These are phyloP conservation scores for Penicillium glabrum DNA, from an alignment of 2,329 filamentous ascomycete genomes.

Conservation along the genomic window DNA sequence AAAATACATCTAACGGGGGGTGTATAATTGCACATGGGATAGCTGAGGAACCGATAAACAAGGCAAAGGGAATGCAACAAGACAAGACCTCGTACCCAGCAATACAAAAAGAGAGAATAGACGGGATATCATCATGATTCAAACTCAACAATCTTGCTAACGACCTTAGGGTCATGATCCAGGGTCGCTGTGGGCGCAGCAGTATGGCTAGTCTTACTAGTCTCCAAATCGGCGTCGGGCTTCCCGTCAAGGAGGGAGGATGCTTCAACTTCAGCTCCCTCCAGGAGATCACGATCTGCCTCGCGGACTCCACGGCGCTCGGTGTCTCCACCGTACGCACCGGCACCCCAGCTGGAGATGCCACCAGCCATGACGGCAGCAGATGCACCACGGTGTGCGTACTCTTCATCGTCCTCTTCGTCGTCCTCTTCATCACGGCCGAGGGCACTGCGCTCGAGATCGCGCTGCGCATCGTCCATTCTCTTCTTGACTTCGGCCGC, in stretches of 20 bases:
- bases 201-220: slow-evolving; percentile 5
- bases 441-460: slow-evolving; percentile 79
- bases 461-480: slow-evolving; percentile 93
- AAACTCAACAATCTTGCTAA: slow-evolving; percentile 42
- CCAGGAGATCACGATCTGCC: slow-evolving; percentile 68
- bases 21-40: background rate
- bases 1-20: background rate
- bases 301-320: slow-evolving; percentile 65
- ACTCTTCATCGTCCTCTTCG: slow-evolving; percentile 68
- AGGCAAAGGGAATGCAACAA: slow-evolving; percentile 1
- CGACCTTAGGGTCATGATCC: slow-evolving; percentile 25
- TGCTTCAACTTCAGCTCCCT: slow-evolving; percentile 66
- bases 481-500: slow-evolving; percentile 86
- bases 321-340: slow-evolving; percentile 54
- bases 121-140: slow-evolving; percentile 26
- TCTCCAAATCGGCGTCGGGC: slow-evolving; percentile 9
- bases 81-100: background rate
- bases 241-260: slow-evolving; percentile 30
- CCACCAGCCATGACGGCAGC: slow-evolving; percentile 32
- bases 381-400: slow-evolving; percentile 30
- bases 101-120: background rate
- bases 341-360: slow-evolving; percentile 39
- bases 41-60: background rate
- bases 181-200: slow-evolving; percentile 11
- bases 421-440: slow-evolving; percentile 68